Percentiles rank a stretch among this genome's conserved stretches.
Conservation (phyloP, 78 protist species). For the Dictyostelium intermedium region DNA sequence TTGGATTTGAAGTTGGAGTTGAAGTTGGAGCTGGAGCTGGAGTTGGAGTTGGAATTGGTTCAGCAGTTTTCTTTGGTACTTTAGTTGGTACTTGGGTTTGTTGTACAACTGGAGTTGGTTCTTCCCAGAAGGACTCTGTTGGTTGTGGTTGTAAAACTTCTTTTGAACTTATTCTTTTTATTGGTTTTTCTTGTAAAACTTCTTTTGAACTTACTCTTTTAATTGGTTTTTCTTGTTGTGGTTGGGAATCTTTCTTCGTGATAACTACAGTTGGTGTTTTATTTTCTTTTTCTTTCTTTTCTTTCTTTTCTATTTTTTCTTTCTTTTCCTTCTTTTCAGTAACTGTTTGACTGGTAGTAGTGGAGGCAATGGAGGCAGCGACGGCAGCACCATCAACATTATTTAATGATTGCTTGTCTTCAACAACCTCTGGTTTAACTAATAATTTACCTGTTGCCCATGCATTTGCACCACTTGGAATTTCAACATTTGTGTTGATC, state of each 20-base stretch:
- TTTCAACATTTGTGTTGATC: not conserved
- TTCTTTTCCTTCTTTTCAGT: constrained; percentile 9
- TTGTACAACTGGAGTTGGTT: constrained; percentile 5
- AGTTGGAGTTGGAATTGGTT: not conserved
- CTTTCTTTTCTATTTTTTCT: constrained; percentile 2
- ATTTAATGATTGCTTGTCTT: not conserved
- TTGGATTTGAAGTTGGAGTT: not conserved
- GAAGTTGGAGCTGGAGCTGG: not conserved
- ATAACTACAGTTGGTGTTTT: not conserved
- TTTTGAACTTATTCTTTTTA: not conserved
- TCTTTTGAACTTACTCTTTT: constrained; percentile 4
- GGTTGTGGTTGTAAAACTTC: not conserved
- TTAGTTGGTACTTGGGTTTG: not conserved
- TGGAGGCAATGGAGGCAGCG: not conserved
- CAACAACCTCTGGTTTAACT: not conserved
- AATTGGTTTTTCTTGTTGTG: not conserved
- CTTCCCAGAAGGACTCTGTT: constrained; percentile 24
- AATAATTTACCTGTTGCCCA: constrained; percentile 72
- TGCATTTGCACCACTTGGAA: constrained; percentile 62
- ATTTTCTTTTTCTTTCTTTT: constrained; percentile 32
- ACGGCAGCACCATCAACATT: constrained; percentile 14
- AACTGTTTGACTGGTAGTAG: not conserved
- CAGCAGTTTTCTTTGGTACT: not conserved
- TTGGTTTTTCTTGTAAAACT: not conserved
- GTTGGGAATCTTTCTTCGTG: not conserved